A percentile compares a stretch with the other conserved stretches of the same genome.
Evolutionary conservation across 768 basidiomycete genomes (phyloP).

Genomic region (Panus rudis): DNA sequence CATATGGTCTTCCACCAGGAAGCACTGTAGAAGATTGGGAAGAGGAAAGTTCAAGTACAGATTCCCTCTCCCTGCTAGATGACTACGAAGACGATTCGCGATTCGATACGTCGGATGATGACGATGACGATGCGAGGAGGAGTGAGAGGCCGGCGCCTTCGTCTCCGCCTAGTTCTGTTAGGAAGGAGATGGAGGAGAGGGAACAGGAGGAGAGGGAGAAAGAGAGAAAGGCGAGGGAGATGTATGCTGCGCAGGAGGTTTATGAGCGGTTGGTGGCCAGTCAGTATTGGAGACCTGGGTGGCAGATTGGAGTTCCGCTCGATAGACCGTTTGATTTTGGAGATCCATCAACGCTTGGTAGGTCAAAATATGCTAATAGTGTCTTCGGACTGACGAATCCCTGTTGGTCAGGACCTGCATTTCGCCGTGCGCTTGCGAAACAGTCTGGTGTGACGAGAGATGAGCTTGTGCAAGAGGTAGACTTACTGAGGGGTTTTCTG

Average conservation of each 20-base stretch:
- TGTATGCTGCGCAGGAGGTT: too few species aligned
- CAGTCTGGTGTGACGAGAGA: constrained; percentile 31
- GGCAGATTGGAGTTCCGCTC: constrained; percentile 42
- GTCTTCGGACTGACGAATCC: background rate
- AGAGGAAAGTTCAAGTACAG: constrained; percentile 46
- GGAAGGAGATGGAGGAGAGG: background rate
- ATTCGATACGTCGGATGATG: constrained; percentile 10
- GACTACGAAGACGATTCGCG: constrained; percentile 12
- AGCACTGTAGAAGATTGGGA: constrained; percentile 37
- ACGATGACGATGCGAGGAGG: constrained; percentile 8
- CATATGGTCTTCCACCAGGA: constrained; percentile 49
- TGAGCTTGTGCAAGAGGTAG: constrained; percentile 38
- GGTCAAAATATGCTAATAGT: constrained; percentile 5
- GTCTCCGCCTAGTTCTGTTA: background rate
- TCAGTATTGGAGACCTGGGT: constrained; percentile 73
- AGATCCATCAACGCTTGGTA: constrained; percentile 70
- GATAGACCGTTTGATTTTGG: constrained; percentile 50
- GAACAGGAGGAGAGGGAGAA: constrained; percentile 1
- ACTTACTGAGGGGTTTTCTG: background rate
- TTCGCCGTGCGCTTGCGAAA: constrained; percentile 32
- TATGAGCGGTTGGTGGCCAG: constrained; percentile 52
- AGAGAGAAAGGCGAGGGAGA: too few species aligned
- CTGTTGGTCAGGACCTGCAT: constrained; percentile 40
- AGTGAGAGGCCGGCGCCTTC: background rate
- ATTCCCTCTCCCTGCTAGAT: constrained; percentile 59